These are phyloP conservation scores for Scedosporium dehoogii DNA, from an alignment of 2,329 filamentous ascomycete species.

Conservation along the genomic window DNA sequence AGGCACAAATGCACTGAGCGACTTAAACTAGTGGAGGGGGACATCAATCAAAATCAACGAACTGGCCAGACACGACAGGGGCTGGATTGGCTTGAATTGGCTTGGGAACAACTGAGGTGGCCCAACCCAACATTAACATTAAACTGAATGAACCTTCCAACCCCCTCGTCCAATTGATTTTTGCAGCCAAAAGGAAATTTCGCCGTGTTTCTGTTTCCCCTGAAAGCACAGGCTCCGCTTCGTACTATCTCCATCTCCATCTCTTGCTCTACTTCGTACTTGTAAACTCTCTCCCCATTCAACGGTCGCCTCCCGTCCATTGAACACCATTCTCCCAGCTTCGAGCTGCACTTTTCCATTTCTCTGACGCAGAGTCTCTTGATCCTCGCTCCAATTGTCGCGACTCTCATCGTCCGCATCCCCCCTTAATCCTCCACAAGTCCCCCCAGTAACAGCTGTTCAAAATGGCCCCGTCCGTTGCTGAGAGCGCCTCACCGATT, in stretches of 20 bases:
- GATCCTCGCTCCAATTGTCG: constrained; percentile 1
- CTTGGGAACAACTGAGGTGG: constrained; percentile 8
- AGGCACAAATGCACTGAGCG: too few relatives aligned
- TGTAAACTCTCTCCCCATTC: constrained; percentile 8
- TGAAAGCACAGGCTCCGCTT: constrained; percentile 14
- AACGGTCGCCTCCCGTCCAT: constrained; percentile 2
- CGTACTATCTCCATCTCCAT: constrained; percentile 4
- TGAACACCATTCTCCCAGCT: constrained; percentile 1
- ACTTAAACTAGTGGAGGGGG: too few relatives aligned
- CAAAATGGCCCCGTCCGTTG: constrained; percentile 46
- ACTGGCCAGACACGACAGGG: constrained; percentile 6
- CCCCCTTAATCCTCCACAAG: background rate
- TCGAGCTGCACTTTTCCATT: constrained; percentile 2
- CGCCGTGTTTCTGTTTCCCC: constrained; percentile 15
- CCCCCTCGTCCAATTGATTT: constrained; percentile 4
- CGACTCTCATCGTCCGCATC: constrained; percentile 1
- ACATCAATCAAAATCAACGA: too few relatives aligned
- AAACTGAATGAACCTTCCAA: background rate
- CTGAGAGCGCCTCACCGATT: constrained; percentile 57
- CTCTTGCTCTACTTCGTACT: constrained; percentile 4
- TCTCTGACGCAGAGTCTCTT: constrained; percentile 2
- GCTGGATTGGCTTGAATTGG: constrained; percentile 6
- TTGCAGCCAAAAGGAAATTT: constrained; percentile 8
- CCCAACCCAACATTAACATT: constrained; percentile 2
- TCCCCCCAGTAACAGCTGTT: constrained; percentile 12